These are phyloP conservation scores for Mortierella claussenii DNA, from an alignment of 192 early-diverging fungal species.

Conservation along the genomic window DNA sequence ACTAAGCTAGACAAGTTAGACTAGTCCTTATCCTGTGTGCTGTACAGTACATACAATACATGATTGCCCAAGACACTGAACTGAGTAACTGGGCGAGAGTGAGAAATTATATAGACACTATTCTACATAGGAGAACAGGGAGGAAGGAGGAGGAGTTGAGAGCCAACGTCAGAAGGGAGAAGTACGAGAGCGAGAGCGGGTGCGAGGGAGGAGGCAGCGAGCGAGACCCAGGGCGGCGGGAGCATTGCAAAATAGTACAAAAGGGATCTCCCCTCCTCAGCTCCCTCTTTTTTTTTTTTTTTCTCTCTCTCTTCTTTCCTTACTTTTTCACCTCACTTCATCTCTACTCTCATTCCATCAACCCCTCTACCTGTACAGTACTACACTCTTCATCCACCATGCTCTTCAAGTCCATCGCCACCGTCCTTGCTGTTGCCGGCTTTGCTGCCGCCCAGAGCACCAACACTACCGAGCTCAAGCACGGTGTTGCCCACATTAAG, in stretches of 20 bases:
- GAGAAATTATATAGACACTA: too few species aligned
- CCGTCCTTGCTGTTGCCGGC: conserved; percentile 40
- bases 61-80: too few species aligned
- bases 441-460: conserved; percentile 40
- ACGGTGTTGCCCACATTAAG: conserved; percentile 30
- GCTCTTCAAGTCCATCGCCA: conserved; percentile 47
- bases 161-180: too few species aligned
- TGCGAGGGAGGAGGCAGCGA: too few species aligned
- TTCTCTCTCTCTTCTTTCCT: conserved; percentile 10
- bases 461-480: conserved; percentile 11
- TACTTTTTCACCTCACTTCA: background rate
- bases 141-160: too few species aligned
- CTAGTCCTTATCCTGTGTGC: too few species aligned
- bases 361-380: background rate
- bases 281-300: conserved; percentile 14
- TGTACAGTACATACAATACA: too few species aligned
- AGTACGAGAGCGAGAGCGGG: too few species aligned
- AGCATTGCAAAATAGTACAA: conserved; percentile 7
- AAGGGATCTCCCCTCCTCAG: conserved; percentile 14
- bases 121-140: too few species aligned
- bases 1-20: too few species aligned
- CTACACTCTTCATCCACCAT: conserved; percentile 30
- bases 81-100: too few species aligned
- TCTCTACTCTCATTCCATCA: background rate
- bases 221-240: too few species aligned